Evolutionary conservation across 2,329 filamentous ascomycete species (phyloP), one percentile per base, ranked within the genome.

Genomic region (Sarocladiaceae sp.): DNA sequence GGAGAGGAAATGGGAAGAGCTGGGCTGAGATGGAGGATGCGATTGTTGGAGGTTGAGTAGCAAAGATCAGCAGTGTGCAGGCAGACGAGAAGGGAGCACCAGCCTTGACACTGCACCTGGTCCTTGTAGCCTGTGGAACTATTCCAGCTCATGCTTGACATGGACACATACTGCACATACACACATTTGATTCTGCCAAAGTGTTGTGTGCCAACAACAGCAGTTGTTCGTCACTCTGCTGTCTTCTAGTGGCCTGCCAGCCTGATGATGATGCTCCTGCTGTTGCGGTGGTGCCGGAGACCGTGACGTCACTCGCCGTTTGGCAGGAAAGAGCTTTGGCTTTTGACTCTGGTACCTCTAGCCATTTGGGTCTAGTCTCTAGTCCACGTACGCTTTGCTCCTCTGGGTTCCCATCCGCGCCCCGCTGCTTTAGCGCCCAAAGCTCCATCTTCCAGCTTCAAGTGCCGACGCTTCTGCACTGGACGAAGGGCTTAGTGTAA

Each of bases 301-400:
- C 7, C 28, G 26, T 48, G 44, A 48, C 44, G 44, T 48, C 44
- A 48, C 44, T 33, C 26, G 44, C 26, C 44, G 26, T 20, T 17
- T 48, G 5, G 8, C 15, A 4, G 28, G 44, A n/a, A 48, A 22
- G 15, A 48, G 26, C 44, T 48, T 33, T 29, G 25, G 40, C 6
- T 40, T 40, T 40, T 6, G 37, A n/a, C n/a, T n/a, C n/a, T 40
- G 37, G 37, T 40, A 10, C 20, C 8, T 7, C 37, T 40, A n/a
- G n/a, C n/a, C n/a, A n/a, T n/a, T n/a, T n/a, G n/a, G n/a, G n/a
- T n/a, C n/a, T n/a, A n/a, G n/a, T n/a, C n/a, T n/a, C n/a, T n/a
- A n/a, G n/a, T n/a, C n/a, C n/a, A n/a, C n/a, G n/a, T n/a, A n/a
- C 37, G 37, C 37, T 20, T 40, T 40, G 17, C 37, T 40, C 37